Conservation (phyloP, 192 early-diverging fungal species). For the Rhizoclosmatium globosum region DNA sequence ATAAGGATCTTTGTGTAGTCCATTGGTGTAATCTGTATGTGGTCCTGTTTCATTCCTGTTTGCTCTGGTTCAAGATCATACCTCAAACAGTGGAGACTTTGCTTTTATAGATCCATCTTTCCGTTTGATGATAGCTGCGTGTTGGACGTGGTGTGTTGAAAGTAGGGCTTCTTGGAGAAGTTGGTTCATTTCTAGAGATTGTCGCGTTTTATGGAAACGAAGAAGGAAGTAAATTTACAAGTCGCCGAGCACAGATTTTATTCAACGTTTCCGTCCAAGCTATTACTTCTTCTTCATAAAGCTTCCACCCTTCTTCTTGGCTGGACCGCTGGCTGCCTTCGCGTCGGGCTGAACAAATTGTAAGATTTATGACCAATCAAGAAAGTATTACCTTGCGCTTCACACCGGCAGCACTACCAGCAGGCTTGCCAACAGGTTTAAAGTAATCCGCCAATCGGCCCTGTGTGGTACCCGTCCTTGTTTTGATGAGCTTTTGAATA, state of each 20-base stretch:
- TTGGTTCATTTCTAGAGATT: conserved; percentile 49
- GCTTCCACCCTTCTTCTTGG: conserved; percentile 24
- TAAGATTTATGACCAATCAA: neutral
- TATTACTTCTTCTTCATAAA: conserved; percentile 23
- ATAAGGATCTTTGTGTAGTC: conserved; percentile 50
- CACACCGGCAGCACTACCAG: conserved; percentile 3
- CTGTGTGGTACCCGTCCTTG: conserved; percentile 81
- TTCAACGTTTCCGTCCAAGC: neutral
- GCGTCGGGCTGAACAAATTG: conserved; percentile 1
- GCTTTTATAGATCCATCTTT: conserved; percentile 65
- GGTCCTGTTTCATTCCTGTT: neutral
- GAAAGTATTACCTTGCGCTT: conserved; percentile 50
- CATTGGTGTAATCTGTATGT: conserved; percentile 33
- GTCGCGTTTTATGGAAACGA: neutral
- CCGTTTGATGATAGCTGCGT: conserved; percentile 59
- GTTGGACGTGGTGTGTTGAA: conserved; percentile 54
- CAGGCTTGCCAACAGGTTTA: conserved; percentile 62
- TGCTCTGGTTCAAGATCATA: neutral
- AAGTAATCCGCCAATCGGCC: conserved; percentile 94
- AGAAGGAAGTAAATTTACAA: no score
- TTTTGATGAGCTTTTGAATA: conserved; percentile 82
- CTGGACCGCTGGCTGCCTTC: conserved; percentile 9
- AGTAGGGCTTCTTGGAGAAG: conserved; percentile 61
- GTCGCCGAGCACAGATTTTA: neutral
- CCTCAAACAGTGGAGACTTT: conserved; percentile 54